These are phyloP conservation scores for Rubia tinctorum DNA, from an alignment of 305 asterid genomes.

Conservation along the genomic window DNA sequence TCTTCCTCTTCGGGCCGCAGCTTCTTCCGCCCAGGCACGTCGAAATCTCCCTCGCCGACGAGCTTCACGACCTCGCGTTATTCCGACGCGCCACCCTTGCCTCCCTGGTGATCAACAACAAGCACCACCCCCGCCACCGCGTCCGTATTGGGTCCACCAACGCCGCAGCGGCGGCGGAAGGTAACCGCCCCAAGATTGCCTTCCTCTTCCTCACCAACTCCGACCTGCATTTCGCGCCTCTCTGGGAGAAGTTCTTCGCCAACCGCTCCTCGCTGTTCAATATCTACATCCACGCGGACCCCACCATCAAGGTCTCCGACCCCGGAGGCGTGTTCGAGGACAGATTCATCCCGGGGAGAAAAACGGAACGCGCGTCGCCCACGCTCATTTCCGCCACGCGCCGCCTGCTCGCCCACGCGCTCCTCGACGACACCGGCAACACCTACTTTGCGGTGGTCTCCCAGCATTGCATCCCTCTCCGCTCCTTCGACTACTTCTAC, in stretches of 20 bases:
- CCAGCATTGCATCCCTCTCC: slow-evolving; percentile 75
- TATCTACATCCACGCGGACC: slow-evolving; percentile 41
- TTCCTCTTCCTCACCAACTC: slow-evolving; percentile 40
- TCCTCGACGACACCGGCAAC: slow-evolving; percentile 65
- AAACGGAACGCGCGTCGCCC: slow-evolving; percentile 49
- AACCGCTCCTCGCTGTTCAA: slow-evolving; percentile 21
- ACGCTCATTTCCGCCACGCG: slow-evolving; percentile 83
- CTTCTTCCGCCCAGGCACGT: slow-evolving; percentile 41
- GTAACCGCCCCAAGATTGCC: slow-evolving; percentile 38
- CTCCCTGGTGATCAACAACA: slow-evolving; percentile 19
- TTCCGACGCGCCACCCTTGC: slow-evolving; percentile 62
- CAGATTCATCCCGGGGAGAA: slow-evolving; percentile 29
- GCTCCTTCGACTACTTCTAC: slow-evolving; percentile 55
- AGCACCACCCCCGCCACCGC: slow-evolving; percentile 3
- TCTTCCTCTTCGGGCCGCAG: slow-evolving; percentile 44
- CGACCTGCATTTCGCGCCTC: slow-evolving; percentile 33
- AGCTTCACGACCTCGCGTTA: slow-evolving; percentile 67
- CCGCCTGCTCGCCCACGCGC: slow-evolving; percentile 78
- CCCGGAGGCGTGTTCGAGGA: slow-evolving; percentile 36
- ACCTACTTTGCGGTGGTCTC: slow-evolving; percentile 72
- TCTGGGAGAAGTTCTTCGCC: slow-evolving; percentile 38
- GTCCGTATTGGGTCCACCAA: slow-evolving; percentile 25
- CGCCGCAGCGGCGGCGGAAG: neutral
- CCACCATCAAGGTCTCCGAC: slow-evolving; percentile 18
- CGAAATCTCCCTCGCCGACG: slow-evolving; percentile 46